Conservation (phyloP, 1,139 yeast genomes). For the Protomyces inouyei region DNA sequence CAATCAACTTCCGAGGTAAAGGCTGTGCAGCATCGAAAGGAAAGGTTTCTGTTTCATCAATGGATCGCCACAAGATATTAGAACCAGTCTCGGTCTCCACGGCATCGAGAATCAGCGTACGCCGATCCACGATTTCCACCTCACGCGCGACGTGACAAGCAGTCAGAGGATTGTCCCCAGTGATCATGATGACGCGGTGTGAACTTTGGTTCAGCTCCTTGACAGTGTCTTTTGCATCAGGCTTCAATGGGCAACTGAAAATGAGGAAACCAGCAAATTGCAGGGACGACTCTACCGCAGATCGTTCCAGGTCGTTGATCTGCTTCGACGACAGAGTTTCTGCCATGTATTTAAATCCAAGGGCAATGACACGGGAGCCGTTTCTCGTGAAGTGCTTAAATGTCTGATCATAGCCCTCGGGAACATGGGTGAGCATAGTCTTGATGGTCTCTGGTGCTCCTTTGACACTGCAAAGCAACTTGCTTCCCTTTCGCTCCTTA, state of each 20-base stretch:
- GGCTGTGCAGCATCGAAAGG: slow-evolving; percentile 59
- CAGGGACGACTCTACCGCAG: slow-evolving; percentile 67
- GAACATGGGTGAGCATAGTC: slow-evolving; percentile 65
- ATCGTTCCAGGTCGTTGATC: slow-evolving; percentile 50
- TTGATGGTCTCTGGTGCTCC: slow-evolving; percentile 99
- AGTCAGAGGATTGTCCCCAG: slow-evolving; percentile 98
- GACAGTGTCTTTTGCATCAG: slow-evolving; percentile 85
- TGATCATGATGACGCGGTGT: slow-evolving; percentile 93
- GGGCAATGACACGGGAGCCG: slow-evolving; percentile 93
- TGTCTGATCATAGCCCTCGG: slow-evolving; percentile 74
- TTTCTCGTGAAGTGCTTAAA: slow-evolving; percentile 89
- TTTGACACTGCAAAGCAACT: slow-evolving; percentile 77
- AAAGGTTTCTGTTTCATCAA: slow-evolving; percentile 65
- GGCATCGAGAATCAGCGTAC: slow-evolving; percentile 78
- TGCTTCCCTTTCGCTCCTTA: slow-evolving; percentile 41
- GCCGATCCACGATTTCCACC: slow-evolving; percentile 78
- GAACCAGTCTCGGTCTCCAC: slow-evolving; percentile 53
- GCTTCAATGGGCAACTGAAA: slow-evolving; percentile 94
- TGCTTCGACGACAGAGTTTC: slow-evolving; percentile 35
- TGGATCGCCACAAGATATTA: slow-evolving; percentile 77
- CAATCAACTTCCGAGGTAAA: slow-evolving; percentile 50
- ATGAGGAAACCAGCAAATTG: slow-evolving; percentile 89
- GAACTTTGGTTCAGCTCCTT: slow-evolving; percentile 90
- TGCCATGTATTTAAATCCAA: slow-evolving; percentile 75
- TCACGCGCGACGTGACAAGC: slow-evolving; percentile 97